Evolutionary conservation across 2,329 filamentous ascomycete genomes (phyloP), one percentile per base, ranked within the genome.

Genomic region (Ampelomyces quisqualis): DNA sequence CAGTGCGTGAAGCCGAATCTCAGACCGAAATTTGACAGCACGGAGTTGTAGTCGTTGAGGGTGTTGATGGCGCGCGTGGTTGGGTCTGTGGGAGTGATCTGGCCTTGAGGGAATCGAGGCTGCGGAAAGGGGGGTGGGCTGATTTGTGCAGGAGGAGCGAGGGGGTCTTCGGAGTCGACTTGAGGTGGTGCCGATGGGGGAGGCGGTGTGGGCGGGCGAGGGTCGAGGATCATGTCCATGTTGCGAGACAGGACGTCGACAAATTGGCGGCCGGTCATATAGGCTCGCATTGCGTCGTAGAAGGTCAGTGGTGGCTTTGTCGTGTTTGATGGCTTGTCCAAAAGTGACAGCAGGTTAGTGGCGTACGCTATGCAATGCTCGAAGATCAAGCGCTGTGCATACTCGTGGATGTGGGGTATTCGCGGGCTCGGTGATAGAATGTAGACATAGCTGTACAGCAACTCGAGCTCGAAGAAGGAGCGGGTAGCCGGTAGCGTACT

Each of bases 371-470:
- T 82, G 49, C 84, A 84, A 58, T 93, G 85, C 63, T 95, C 89
- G 64, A 95, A 95, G 27, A 95, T 87, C 17, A 95, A 75, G 20
- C 83, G 76, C 47, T 89, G 86, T 24, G 84, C 86, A 62, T 91
- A 89, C 31, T 88, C 80, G 3, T 82, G 84, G 34, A 90, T 82
- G 15, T 79, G 75, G 0, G 88, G 86, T 3, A 86, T 82, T 31
- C 85, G 78, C 1, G 83, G 81, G 23, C 86, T 90, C 1, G 90
- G 88, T 1, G 89, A 89, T 6, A 96, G 78, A 42, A 91, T 87
- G 65, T 96, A 89, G 17, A 95, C 85, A 56, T 89, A 93, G 60
- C 88, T 94, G 71, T 95, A 97, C 32, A 91, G 79, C 28, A 94
- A 71, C 63, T 98, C 93, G 11, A 95, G 80, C 49, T 93, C 86